Percentiles rank a stretch among this genome's conserved stretches.
Conservation (phyloP, 2,329 filamentous ascomycete species). For the Microdochium trichocladiopsis region DNA sequence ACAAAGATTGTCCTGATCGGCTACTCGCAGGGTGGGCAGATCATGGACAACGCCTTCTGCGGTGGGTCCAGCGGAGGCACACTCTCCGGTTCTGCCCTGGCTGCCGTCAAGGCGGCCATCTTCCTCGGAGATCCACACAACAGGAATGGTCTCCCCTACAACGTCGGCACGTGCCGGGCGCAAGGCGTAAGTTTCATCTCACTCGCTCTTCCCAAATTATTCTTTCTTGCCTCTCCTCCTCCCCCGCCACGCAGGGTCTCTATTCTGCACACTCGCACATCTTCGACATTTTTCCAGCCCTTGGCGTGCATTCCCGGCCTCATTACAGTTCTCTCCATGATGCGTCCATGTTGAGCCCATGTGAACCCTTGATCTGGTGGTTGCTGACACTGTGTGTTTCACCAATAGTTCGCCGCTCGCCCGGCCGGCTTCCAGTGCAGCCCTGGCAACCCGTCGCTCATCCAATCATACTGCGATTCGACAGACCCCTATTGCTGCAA, state of each 20-base stretch:
- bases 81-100: slow-evolving; percentile 37
- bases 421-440: slow-evolving; percentile 49
- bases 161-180: slow-evolving; percentile 48
- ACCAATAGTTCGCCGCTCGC: slow-evolving; percentile 49
- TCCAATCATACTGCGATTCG: slow-evolving; percentile 59
- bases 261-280: too few species aligned
- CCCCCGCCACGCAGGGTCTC: too few species aligned
- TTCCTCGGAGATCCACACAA: slow-evolving; percentile 57
- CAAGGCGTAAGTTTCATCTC: slow-evolving; percentile 41
- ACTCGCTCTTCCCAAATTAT: neutral
- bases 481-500: slow-evolving; percentile 61
- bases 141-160: slow-evolving; percentile 45
- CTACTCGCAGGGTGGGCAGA: slow-evolving; percentile 58
- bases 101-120: slow-evolving; percentile 52
- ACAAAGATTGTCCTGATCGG: slow-evolving; percentile 54
- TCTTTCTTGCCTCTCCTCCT: neutral
- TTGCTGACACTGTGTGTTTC: neutral
- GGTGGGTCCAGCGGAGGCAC: slow-evolving; percentile 45
- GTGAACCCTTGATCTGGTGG: too few species aligned
- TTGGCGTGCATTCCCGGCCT: too few species aligned
- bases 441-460: slow-evolving; percentile 38
- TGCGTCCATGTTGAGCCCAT: too few species aligned
- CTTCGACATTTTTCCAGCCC: too few species aligned
- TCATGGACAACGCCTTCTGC: slow-evolving; percentile 55
- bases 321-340: too few species aligned